phyloP scores from a whole-genome alignment of 352 stramenopile genomes.

The Blastocystis hominis region DNA sequence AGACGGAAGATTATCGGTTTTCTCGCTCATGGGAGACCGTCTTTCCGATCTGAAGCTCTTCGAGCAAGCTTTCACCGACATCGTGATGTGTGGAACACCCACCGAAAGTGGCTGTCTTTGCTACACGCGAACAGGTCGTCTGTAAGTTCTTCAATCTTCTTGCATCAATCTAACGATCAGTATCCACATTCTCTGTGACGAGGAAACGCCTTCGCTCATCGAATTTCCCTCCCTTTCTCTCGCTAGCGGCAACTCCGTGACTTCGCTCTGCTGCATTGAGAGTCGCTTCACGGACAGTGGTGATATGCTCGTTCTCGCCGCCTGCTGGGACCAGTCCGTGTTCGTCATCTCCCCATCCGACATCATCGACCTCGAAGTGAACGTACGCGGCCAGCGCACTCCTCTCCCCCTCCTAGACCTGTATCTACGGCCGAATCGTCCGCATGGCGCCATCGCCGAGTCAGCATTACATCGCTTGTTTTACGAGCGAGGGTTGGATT shows the following conservation, averaged over 20 bases:
- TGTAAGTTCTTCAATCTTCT: neutral
- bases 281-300: constrained; percentile 9
- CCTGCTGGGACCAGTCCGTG: constrained; percentile 13
- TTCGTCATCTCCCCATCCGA: neutral
- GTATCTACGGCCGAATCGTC: neutral
- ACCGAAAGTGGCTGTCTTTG: constrained; percentile 20
- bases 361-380: neutral
- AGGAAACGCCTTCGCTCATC: neutral
- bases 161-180: no score
- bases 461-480: neutral
- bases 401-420: neutral
- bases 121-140: neutral
- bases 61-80: constrained; percentile 33
- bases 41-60: constrained; percentile 22
- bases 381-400: neutral
- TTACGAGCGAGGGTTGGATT: constrained; percentile 22
- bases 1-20: constrained; percentile 18
- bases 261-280: neutral
- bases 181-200: neutral
- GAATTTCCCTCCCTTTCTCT: neutral
- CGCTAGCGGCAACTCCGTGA: neutral
- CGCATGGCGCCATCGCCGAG: neutral
- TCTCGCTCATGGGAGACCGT: neutral
- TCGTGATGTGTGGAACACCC: neutral
- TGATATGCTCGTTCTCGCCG: neutral